Conservation (phyloP, 1,139 yeast species). For the Martiniozyma asiatica region DNA sequence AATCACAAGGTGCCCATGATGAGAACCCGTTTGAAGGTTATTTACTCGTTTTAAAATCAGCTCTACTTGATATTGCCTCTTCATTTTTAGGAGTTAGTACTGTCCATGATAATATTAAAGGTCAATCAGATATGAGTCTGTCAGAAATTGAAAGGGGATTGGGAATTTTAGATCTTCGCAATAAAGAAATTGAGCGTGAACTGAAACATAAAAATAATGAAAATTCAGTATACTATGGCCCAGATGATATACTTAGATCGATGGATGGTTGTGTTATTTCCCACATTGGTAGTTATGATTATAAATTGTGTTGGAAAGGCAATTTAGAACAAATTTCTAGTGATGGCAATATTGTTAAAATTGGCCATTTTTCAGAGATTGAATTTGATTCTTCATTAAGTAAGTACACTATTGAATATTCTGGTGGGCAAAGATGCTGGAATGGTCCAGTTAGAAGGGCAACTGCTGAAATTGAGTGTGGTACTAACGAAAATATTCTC, state of each 20-base stretch:
- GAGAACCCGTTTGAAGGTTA: not conserved
- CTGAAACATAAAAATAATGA: constrained; percentile 17
- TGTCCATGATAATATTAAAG: no score
- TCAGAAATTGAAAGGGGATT: constrained; percentile 7
- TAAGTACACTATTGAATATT: constrained; percentile 32
- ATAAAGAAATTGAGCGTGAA: constrained; percentile 15
- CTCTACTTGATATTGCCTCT: no score
- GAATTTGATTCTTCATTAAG: constrained; percentile 20
- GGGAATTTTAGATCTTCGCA: constrained; percentile 5
- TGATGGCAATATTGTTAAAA: constrained; percentile 31
- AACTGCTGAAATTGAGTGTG: constrained; percentile 55
- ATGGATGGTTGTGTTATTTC: constrained; percentile 35
- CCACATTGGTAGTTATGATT: constrained; percentile 57
- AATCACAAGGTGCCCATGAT: not conserved
- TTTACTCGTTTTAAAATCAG: constrained; percentile 1
- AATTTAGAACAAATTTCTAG: constrained; percentile 46
- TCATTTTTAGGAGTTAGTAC: constrained; percentile 10
- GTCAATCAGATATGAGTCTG: not conserved
- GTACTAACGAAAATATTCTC: constrained; percentile 39
- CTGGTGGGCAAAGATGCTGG: constrained; percentile 83
- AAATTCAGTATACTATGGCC: constrained; percentile 36
- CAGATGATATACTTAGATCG: constrained; percentile 52
- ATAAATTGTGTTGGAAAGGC: constrained; percentile 49
- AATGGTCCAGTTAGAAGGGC: constrained; percentile 83
- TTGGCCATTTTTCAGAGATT: constrained; percentile 40